Conservation (phyloP, 2,329 filamentous ascomycete species). For the Xylariaceae sp. region DNA sequence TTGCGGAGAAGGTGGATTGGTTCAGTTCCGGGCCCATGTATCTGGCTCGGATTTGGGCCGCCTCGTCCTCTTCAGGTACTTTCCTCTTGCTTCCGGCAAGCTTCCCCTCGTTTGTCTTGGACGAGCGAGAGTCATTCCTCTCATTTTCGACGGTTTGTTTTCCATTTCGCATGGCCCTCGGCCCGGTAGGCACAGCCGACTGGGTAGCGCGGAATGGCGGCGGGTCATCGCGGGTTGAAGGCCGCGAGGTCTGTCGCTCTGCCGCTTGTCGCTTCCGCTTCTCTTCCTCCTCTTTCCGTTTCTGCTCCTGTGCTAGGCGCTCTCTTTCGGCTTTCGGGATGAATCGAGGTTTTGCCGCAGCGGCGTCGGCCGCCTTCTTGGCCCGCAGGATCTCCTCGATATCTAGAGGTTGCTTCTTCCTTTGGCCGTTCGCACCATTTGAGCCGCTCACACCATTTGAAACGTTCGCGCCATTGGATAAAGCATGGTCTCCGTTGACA, state of each 20-base stretch:
- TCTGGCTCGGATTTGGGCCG: conserved; percentile 66
- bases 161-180: conserved; percentile 57
- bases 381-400: conserved; percentile 80
- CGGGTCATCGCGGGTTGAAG: conserved; percentile 21
- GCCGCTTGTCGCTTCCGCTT: conserved; percentile 22
- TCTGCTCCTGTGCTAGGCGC: conserved; percentile 63
- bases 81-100: conserved; percentile 24
- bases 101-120: conserved; percentile 15
- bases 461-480: conserved; percentile 8
- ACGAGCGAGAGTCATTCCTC: conserved; percentile 31
- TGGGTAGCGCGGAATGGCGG: conserved; percentile 19
- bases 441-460: too few species aligned
- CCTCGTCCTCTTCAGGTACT: conserved; percentile 58
- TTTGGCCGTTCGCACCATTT: conserved; percentile 13
- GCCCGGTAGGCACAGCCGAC: conserved; percentile 59
- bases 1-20: conserved; percentile 77
- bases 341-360: conserved; percentile 80
- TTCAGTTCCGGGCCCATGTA: conserved; percentile 92
- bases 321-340: conserved; percentile 70
- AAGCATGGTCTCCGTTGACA: conserved; percentile 12
- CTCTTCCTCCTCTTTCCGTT: conserved; percentile 61
- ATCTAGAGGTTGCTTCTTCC: conserved; percentile 55
- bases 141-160: conserved; percentile 34
- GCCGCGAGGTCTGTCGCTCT: conserved; percentile 33
- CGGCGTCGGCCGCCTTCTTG: conserved; percentile 80